Conservation (phyloP, 352 stramenopile genomes). For the Aphanomyces invadans region DNA sequence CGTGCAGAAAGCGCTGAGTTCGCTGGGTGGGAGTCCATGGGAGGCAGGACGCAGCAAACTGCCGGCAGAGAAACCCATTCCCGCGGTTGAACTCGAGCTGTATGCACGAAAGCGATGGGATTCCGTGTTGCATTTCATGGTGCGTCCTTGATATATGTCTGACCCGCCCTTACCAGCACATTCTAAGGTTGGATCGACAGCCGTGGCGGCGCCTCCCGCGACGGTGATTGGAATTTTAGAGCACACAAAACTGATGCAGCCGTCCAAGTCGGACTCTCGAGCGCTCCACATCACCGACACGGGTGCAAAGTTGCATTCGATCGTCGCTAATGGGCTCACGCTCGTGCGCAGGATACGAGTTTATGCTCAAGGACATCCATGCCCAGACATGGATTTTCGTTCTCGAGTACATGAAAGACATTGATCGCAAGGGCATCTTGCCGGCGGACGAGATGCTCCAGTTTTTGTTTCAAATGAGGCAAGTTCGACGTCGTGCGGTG, state of each 20-base stretch:
- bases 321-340: slow-evolving; percentile 78
- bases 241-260: slow-evolving; percentile 59
- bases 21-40: slow-evolving; percentile 66
- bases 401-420: slow-evolving; percentile 82
- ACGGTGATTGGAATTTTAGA: slow-evolving; percentile 69
- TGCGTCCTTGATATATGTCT: too few relatives aligned
- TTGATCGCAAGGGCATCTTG: slow-evolving; percentile 60
- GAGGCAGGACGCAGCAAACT: slow-evolving; percentile 43
- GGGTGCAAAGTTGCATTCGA: slow-evolving; percentile 13
- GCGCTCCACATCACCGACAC: slow-evolving; percentile 81
- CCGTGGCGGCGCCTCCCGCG: slow-evolving; percentile 51
- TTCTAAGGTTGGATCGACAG: slow-evolving; percentile 39
- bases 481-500: too few relatives aligned
- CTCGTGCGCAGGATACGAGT: slow-evolving; percentile 81
- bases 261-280: slow-evolving; percentile 43
- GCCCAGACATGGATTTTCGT: slow-evolving; percentile 90
- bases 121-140: slow-evolving; percentile 70
- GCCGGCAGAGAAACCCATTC: slow-evolving; percentile 39
- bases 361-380: slow-evolving; percentile 89
- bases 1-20: slow-evolving; percentile 50
- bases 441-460: slow-evolving; percentile 82
- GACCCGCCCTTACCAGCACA: too few relatives aligned
- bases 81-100: slow-evolving; percentile 43
- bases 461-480: slow-evolving; percentile 85
- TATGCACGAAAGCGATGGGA: slow-evolving; percentile 59